Percentiles rank a stretch among this genome's conserved stretches.
Conservation (phyloP, 805 yeast species). For the Yarrowia sp. region DNA sequence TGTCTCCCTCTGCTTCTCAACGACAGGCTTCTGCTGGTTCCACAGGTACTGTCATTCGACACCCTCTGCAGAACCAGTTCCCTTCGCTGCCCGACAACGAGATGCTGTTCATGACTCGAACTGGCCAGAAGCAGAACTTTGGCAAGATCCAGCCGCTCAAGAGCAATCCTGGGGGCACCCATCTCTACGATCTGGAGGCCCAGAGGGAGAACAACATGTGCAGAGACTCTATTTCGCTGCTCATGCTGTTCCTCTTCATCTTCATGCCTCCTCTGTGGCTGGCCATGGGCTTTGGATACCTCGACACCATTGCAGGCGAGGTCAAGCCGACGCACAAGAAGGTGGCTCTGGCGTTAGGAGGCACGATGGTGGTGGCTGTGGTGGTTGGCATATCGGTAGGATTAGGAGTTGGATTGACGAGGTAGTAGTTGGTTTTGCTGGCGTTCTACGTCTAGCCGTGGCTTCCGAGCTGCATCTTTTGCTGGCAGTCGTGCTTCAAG, state of each 20-base stretch:
- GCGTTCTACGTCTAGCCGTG: neutral
- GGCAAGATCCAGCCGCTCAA: neutral
- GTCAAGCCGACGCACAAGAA: conserved; percentile 37
- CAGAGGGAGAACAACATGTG: conserved; percentile 6
- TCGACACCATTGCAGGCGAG: conserved; percentile 39
- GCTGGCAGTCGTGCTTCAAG: neutral
- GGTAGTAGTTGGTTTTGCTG: neutral
- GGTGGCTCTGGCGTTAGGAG: conserved; percentile 39
- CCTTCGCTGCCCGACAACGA: conserved; percentile 21
- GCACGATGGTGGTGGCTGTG: conserved; percentile 6
- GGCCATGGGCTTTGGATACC: conserved; percentile 41
- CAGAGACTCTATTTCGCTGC: conserved; percentile 13
- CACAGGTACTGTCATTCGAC: conserved; percentile 17
- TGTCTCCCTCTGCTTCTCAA: neutral
- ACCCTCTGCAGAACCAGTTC: conserved; percentile 21
- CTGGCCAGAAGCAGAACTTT: conserved; percentile 10
- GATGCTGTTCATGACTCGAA: conserved; percentile 22
- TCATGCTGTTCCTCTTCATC: conserved; percentile 7
- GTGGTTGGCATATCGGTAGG: conserved; percentile 24
- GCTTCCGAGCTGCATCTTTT: neutral
- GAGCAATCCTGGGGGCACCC: conserved; percentile 20
- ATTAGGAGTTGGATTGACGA: conserved; percentile 22
- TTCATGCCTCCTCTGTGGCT: conserved; percentile 44
- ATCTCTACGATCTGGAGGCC: conserved; percentile 7
- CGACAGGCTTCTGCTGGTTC: conserved; percentile 11